Evolutionary conservation across 495 filamentous ascomycete genomes (phyloP), one percentile per base, ranked within the genome.

Genomic region (Penicillium pancosmium): DNA sequence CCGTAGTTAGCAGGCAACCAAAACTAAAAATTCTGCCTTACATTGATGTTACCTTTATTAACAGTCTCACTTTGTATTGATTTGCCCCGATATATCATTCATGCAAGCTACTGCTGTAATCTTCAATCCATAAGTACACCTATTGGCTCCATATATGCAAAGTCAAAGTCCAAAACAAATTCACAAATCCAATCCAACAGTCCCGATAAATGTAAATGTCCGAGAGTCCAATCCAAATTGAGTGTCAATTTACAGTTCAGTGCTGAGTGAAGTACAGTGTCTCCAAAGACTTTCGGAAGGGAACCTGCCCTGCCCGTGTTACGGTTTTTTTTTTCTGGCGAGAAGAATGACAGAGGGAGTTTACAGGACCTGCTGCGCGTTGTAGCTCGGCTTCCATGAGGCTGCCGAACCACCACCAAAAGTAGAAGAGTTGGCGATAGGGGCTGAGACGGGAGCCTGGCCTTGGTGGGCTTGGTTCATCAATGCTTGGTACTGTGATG

Each of bases 401-500:
- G 55, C 57, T 25, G 47, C 27, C 13, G 63, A 54, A 18, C 50
- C 63, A 40, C 43, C 36, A 25, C 49, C 40, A 27, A 57, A 55
- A 2, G 62, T 15, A 31, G 52, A 40, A 23, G 62, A 56, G 5
- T 63, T 69, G 15, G 54, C 55, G 33, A 60, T 19, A 8, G 27
- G 27, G 27, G 25, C 52, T 23, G 23, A 64, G 52, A 13, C 46
- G 35, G 9, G 46, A 9, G 55, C 40, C 9, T 53, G 56, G 13
- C 63, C 52, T 7, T 56, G 44, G 10, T 52, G 55, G 13, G 65
- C 54, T 40, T 70, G 68, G 11, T 72, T 59, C 3, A 78, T 52
- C n/a, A 71, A 65, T n/a, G 68, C 55, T n/a, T 60, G 59, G 52
- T 77, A 78, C 73, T 77, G 46, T 55, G 0, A 21, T 11, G 5